These are phyloP conservation scores for Apostasia shenzhenica DNA, from an alignment of 106 monocot genomes.

Conservation along the genomic window DNA sequence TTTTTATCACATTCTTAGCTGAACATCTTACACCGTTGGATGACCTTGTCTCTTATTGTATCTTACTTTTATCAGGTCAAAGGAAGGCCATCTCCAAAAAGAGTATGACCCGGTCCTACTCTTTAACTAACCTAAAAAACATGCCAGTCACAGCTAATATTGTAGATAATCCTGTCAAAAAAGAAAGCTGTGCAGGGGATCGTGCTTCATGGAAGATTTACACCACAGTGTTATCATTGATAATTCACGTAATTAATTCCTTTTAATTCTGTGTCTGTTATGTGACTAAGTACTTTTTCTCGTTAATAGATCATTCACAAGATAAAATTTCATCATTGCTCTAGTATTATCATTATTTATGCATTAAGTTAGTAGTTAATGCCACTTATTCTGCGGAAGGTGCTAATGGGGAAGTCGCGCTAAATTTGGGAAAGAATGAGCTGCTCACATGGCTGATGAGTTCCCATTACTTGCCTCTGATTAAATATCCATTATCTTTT, in stretches of 20 bases:
- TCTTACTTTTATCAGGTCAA: constrained; percentile 1
- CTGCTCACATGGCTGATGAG: no score
- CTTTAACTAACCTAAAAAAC: not conserved
- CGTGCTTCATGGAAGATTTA: not conserved
- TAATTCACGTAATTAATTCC: not conserved
- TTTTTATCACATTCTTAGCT: not conserved
- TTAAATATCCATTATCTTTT: no score
- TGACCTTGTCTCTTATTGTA: not conserved
- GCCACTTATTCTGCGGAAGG: not conserved
- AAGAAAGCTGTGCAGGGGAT: not conserved
- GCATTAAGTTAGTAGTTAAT: no score
- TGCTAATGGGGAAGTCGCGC: no score
- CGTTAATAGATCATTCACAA: not conserved
- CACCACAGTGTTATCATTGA: not conserved
- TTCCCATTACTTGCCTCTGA: no score
- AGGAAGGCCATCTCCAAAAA: constrained; percentile 1
- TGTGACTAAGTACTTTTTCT: not conserved
- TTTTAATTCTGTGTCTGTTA: not conserved
- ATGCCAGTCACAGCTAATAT: not conserved
- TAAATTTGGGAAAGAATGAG: no score
- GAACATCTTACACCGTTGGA: not conserved
- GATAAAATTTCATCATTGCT: not conserved
- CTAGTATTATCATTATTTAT: not conserved
- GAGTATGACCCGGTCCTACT: not conserved
- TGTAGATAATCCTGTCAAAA: not conserved